phyloP scores from a whole-genome alignment of 805 yeast species.

The Peterozyma toletana region DNA sequence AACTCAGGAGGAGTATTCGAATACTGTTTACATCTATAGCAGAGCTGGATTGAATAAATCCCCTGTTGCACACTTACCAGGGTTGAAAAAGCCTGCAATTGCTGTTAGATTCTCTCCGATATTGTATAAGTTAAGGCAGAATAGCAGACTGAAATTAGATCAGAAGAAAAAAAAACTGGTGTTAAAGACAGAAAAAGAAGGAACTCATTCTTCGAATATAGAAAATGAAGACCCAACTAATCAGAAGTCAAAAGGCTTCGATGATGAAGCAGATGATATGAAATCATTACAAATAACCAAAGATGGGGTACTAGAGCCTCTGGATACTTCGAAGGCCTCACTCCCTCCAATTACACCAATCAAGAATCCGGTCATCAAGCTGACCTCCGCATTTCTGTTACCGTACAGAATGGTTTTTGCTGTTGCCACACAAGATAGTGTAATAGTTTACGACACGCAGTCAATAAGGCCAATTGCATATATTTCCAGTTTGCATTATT shows the following conservation, averaged over 20 bases:
- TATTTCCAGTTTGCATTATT: slow-evolving; percentile 77
- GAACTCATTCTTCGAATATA: neutral
- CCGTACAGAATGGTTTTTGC: slow-evolving; percentile 86
- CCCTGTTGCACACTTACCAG: slow-evolving; percentile 78
- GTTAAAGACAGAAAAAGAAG: neutral
- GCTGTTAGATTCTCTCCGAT: slow-evolving; percentile 75
- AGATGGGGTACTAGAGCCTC: neutral
- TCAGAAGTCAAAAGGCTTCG: slow-evolving; percentile 5
- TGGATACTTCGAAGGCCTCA: slow-evolving; percentile 1
- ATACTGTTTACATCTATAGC: slow-evolving; percentile 76
- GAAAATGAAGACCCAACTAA: slow-evolving; percentile 6
- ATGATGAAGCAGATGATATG: neutral
- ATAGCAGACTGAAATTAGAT: neutral
- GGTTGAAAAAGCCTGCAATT: slow-evolving; percentile 75
- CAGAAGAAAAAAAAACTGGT: neutral
- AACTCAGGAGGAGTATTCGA: slow-evolving; percentile 32
- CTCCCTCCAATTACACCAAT: neutral
- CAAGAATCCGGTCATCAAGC: slow-evolving; percentile 2
- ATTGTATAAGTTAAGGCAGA: slow-evolving; percentile 33
- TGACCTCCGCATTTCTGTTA: slow-evolving; percentile 34
- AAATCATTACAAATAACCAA: no score
- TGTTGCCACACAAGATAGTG: slow-evolving; percentile 85
- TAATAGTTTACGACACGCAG: slow-evolving; percentile 77
- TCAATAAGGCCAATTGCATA: slow-evolving; percentile 60
- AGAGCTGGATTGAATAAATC: slow-evolving; percentile 58